Percentiles rank a stretch among this genome's conserved stretches.
Evolutionary conservation across 2,329 filamentous ascomycete genomes (phyloP).

Genomic region (Ampelomyces quisqualis): DNA sequence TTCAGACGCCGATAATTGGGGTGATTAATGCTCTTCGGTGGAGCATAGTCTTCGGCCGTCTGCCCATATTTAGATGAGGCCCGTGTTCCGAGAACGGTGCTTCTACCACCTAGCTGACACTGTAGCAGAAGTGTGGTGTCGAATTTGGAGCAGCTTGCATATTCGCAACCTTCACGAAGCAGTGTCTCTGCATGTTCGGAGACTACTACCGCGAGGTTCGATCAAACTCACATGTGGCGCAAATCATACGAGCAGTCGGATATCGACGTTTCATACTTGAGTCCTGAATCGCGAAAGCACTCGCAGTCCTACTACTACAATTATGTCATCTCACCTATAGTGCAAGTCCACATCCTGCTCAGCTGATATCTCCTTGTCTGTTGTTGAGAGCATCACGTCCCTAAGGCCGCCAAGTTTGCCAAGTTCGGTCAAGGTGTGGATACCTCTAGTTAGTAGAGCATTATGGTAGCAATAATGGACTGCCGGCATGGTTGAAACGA

Average conservation of each 20-base stretch:
- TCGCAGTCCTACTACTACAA: too few relatives aligned
- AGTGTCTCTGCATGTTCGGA: too few relatives aligned
- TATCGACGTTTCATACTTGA: too few relatives aligned
- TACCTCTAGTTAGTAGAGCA: conserved; percentile 17
- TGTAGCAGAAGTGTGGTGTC: too few relatives aligned
- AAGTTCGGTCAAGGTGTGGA: background rate
- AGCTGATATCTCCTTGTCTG: background rate
- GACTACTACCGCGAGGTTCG: too few relatives aligned
- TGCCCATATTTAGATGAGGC: conserved; percentile 14
- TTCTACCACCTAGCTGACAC: too few relatives aligned
- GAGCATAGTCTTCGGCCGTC: conserved; percentile 11
- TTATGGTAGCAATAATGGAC: conserved; percentile 17
- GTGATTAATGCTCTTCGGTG: conserved; percentile 11
- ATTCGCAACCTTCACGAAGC: too few relatives aligned
- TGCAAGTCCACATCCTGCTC: background rate
- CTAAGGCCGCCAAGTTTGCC: background rate
- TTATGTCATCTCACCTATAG: too few relatives aligned
- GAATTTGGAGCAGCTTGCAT: too few relatives aligned
- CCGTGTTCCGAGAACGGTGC: conserved; percentile 10
- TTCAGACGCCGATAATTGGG: conserved; percentile 9
- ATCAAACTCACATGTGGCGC: too few relatives aligned
- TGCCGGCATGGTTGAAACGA: conserved; percentile 14
- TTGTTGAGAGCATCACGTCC: background rate
- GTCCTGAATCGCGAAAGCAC: too few relatives aligned
- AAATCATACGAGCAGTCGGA: too few relatives aligned